A percentile compares a stretch with the other conserved stretches of the same genome.
These are phyloP conservation scores for Cutaneotrichosporon mucoides DNA, from an alignment of 1,284 basidiomycete genomes.

Conservation along the genomic window DNA sequence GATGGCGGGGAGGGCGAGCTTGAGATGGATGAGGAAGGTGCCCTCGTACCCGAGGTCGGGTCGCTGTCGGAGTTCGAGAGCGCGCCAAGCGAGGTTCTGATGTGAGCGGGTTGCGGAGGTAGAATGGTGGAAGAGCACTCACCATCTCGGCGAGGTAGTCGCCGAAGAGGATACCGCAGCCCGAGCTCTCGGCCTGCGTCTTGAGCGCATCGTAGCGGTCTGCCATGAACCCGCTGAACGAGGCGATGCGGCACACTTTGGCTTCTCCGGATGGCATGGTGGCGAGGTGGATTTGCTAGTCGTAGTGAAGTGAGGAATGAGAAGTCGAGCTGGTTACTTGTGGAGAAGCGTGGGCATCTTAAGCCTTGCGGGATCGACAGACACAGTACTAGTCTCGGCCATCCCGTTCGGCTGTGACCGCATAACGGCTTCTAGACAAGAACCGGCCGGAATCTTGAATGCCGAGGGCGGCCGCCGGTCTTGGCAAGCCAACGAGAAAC, in stretches of 20 bases:
- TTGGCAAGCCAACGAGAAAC: not conserved
- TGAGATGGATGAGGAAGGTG: slow-evolving; percentile 18
- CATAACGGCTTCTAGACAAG: no score
- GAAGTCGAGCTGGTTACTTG: not conserved
- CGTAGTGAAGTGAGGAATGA: no score
- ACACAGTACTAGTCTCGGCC: no score
- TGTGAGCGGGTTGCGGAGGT: not conserved
- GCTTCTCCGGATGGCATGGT: not conserved
- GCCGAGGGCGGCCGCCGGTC: not conserved
- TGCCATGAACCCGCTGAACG: slow-evolving; percentile 15
- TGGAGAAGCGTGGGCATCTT: not conserved
- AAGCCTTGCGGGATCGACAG: no score
- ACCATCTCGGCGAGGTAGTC: slow-evolving; percentile 24
- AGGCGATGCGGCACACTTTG: slow-evolving; percentile 15
- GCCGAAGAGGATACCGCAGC: slow-evolving; percentile 15
- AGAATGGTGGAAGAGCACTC: not conserved
- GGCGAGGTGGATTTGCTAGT: not conserved
- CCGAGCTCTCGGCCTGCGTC: slow-evolving; percentile 12
- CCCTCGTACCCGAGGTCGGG: slow-evolving; percentile 21
- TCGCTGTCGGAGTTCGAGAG: slow-evolving; percentile 16
- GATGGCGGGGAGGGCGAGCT: slow-evolving; percentile 14
- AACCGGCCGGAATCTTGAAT: not conserved
- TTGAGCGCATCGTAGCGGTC: slow-evolving; percentile 13
- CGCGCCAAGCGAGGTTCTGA: slow-evolving; percentile 21
- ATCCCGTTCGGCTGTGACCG: no score